Percentiles rank a stretch among this genome's conserved stretches.
These are phyloP conservation scores for Cyclotella atomus DNA, from an alignment of 108 stramenopile species.

Conservation along the genomic window DNA sequence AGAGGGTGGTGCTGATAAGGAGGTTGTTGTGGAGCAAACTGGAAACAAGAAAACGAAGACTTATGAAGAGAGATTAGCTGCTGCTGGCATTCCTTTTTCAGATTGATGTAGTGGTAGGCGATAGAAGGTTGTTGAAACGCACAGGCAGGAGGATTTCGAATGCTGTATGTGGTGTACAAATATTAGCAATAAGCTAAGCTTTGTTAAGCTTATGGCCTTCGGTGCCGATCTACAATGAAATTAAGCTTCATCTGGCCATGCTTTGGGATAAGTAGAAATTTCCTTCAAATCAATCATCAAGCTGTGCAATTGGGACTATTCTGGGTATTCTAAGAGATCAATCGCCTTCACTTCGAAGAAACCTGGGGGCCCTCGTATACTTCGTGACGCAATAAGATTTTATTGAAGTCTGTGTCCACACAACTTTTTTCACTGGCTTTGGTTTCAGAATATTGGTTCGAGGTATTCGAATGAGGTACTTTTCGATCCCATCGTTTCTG, in stretches of 20 bases:
- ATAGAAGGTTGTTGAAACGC: neutral
- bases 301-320: too few relatives aligned
- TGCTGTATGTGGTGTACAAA: too few relatives aligned
- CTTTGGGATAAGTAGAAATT: too few relatives aligned
- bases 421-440: neutral
- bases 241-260: too few relatives aligned
- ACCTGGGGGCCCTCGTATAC: too few relatives aligned
- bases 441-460: constrained; percentile 9
- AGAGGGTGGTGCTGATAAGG: constrained; percentile 26
- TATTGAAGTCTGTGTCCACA: neutral
- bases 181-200: too few relatives aligned
- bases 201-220: too few relatives aligned
- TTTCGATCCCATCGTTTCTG: too few relatives aligned
- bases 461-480: constrained; percentile 3
- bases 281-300: too few relatives aligned
- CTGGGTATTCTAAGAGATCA: too few relatives aligned
- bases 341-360: neutral
- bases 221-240: too few relatives aligned
- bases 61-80: constrained; percentile 84
- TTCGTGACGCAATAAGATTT: neutral
- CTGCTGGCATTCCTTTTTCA: constrained; percentile 90
- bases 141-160: too few relatives aligned
- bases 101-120: constrained; percentile 52
- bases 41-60: constrained; percentile 66
- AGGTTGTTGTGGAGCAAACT: constrained; percentile 17